Percentiles rank a stretch among this genome's conserved stretches.
Conservation (phyloP, 495 filamentous ascomycete genomes). For the Cryomyces minteri region DNA sequence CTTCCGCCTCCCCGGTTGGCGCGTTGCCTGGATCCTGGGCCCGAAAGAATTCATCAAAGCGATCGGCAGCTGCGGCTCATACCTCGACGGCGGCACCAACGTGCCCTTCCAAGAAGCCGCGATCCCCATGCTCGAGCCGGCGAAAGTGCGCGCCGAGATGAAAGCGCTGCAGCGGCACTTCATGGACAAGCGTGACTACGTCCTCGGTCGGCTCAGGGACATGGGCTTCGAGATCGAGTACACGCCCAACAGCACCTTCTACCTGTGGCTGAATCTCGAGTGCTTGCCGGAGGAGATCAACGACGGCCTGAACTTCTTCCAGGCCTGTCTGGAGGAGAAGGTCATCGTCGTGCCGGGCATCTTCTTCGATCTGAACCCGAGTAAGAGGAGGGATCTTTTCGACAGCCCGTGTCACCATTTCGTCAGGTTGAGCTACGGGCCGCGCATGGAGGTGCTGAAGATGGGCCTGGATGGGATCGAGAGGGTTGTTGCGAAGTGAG, state of each 20-base stretch:
- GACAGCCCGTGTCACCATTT: conserved; percentile 91
- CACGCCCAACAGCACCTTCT: conserved; percentile 81
- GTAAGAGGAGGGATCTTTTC: conserved; percentile 76
- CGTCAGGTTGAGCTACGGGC: conserved; percentile 80
- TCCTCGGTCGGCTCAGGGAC: conserved; percentile 49
- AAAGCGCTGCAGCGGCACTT: conserved; percentile 75
- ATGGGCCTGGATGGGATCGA: conserved; percentile 82
- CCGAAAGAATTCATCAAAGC: conserved; percentile 94
- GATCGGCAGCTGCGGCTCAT: conserved; percentile 79
- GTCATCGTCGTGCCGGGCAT: conserved; percentile 93
- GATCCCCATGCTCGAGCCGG: conserved; percentile 75
- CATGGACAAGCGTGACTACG: conserved; percentile 77
- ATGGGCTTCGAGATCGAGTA: conserved; percentile 64
- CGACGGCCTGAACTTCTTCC: conserved; percentile 93
- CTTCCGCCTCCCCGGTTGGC: conserved; percentile 91
- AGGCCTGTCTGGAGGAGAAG: conserved; percentile 78
- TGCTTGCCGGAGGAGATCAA: conserved; percentile 55
- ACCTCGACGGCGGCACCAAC: conserved; percentile 91
- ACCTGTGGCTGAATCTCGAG: conserved; percentile 62
- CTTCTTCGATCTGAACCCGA: conserved; percentile 81
- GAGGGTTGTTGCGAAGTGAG: conserved; percentile 50
- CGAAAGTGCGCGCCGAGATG: conserved; percentile 72
- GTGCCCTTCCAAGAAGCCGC: conserved; percentile 92
- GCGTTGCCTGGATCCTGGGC: conserved; percentile 88
- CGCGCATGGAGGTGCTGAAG: conserved; percentile 69